Conservation (phyloP, 805 yeast species). For the Candida maltosa region DNA sequence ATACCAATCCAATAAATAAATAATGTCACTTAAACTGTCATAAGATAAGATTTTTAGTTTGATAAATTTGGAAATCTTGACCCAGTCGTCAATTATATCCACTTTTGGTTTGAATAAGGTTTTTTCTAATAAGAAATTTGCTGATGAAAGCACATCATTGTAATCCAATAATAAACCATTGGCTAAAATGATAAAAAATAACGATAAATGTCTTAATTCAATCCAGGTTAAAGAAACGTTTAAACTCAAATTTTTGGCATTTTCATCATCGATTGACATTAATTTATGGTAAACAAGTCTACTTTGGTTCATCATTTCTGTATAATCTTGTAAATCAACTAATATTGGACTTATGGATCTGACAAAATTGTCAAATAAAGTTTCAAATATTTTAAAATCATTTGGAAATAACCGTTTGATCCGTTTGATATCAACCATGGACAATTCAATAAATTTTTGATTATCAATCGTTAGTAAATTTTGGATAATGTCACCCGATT, state of each 20-base stretch:
- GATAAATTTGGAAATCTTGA: constrained; percentile 15
- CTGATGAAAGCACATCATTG: not conserved
- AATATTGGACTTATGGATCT: constrained; percentile 5
- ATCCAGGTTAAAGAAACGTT: constrained; percentile 8
- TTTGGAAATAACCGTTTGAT: constrained; percentile 9
- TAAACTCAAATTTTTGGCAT: constrained; percentile 5
- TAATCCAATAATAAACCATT: constrained; percentile 16
- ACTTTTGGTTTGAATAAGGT: constrained; percentile 10
- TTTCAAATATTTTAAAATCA: constrained; percentile 5
- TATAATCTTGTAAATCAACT: constrained; percentile 7
- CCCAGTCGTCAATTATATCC: constrained; percentile 14
- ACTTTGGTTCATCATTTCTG: constrained; percentile 5
- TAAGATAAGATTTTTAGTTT: constrained; percentile 13
- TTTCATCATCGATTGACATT: constrained; percentile 8
- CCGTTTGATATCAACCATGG: constrained; percentile 10
- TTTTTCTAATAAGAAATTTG: constrained; percentile 6
- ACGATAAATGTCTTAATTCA: constrained; percentile 15
- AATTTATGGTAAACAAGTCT: constrained; percentile 7
- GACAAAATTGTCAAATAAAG: constrained; percentile 4
- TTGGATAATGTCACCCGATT: too few relatives aligned
- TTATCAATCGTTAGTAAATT: constrained; percentile 5
- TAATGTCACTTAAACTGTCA: constrained; percentile 20
- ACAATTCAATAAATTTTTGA: constrained; percentile 4
- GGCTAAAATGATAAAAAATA: constrained; percentile 17
- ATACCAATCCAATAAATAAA: constrained; percentile 24